A percentile compares a stretch with the other conserved stretches of the same genome.
phyloP scores from a whole-genome alignment of 768 basidiomycete species.

The Trametes punicea region DNA sequence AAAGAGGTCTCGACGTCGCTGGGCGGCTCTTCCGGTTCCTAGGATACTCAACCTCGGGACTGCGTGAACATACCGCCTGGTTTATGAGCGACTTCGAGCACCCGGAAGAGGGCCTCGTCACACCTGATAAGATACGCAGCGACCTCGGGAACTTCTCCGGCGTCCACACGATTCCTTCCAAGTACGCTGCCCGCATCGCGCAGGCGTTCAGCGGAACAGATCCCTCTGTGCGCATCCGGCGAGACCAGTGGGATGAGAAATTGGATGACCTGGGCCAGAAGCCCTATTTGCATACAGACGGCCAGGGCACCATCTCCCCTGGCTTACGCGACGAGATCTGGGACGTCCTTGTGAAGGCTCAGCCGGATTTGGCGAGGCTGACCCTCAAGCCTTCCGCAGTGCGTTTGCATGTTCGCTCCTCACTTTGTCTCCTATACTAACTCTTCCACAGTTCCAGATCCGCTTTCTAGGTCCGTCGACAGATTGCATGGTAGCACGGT shows the following conservation, averaged over 20 bases:
- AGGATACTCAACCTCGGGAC: constrained; percentile 21
- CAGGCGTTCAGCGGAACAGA: constrained; percentile 84
- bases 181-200: constrained; percentile 76
- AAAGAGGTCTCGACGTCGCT: constrained; percentile 18
- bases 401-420: constrained; percentile 28
- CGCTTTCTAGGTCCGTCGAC: constrained; percentile 56
- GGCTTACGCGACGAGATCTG: constrained; percentile 57
- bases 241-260: constrained; percentile 59
- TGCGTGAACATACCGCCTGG: constrained; percentile 23
- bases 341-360: constrained; percentile 43
- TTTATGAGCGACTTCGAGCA: constrained; percentile 22
- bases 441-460: constrained; percentile 56
- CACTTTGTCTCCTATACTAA: background rate
- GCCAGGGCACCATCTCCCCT: constrained; percentile 72
- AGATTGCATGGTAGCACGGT: background rate
- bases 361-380: constrained; percentile 31
- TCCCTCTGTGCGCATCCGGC: constrained; percentile 55
- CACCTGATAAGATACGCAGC: constrained; percentile 53
- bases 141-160: constrained; percentile 65
- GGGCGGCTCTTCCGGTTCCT: constrained; percentile 23
- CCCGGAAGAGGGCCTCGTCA: constrained; percentile 12
- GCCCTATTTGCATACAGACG: constrained; percentile 61
- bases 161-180: constrained; percentile 49
- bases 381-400: constrained; percentile 58
- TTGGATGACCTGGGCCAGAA: constrained; percentile 45